Evolutionary conservation across 2,329 filamentous ascomycete species (phyloP), one percentile per base, ranked within the genome.

Genomic region (Diaporthe sp.): DNA sequence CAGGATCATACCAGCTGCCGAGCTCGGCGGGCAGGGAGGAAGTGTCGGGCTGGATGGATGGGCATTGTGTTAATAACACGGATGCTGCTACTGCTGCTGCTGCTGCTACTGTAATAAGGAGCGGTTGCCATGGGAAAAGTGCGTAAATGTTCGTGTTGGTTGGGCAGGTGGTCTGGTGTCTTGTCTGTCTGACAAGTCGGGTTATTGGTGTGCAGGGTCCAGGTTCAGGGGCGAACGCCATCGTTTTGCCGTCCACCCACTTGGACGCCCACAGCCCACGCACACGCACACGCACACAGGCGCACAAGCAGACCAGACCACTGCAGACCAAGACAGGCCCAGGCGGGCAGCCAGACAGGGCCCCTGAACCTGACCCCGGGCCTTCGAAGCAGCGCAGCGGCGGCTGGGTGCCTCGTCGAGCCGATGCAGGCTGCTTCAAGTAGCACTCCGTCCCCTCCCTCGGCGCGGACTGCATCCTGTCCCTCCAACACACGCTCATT

Each of bases 401-500:
- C 70, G 56, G 70, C 70, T 71, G 56, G 56, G 70, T 71, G 59
- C 70, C 56, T 71, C 70, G 63, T 68, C 63, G 63, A 68, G 63
- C 63, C 63, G 47, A 68, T 50, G 63, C 63, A 63, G 59, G 56
- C 47, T 71, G 70, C 70, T 63, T 71, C 70, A 71, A 71, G 70
- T 71, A 71, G 44, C 19, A 71, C 70, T 50, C 69, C 42, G 70
- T 50, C 70, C 70, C 70, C 70, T 55, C 70, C 63, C 63, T 68
- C 63, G 63, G 63, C 47, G 63, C 63, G 15, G 63, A 53, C 56
- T 39, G 53, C 53, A 63, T 58, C 53, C 47, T 53, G 70, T 71
- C 56, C 42, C 70, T 71, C 58, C 56, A 51, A 77, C 76, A 83
- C 83, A 82, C 83, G 83, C 82, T 85, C 82, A 83, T 85, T 84